phyloP scores from a whole-genome alignment of 352 stramenopile species.

The Globisporangium sylvaticum region DNA sequence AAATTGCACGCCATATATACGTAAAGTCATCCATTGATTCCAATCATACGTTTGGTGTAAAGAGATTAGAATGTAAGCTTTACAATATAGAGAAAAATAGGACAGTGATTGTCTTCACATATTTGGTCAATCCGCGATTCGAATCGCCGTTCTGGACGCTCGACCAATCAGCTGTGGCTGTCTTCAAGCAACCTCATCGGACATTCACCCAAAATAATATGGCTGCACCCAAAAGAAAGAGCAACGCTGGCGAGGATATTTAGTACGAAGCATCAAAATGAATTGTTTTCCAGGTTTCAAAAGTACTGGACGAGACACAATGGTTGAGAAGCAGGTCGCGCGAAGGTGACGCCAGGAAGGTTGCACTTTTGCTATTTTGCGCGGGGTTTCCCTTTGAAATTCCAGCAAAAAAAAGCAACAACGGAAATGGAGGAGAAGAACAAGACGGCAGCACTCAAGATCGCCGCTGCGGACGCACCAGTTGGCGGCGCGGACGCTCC shows the following conservation, averaged over 20 bases:
- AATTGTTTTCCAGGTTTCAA: neutral
- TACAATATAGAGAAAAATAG: neutral
- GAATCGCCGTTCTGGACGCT: neutral
- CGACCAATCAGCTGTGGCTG: neutral
- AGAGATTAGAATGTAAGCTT: neutral
- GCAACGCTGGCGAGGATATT: too few relatives aligned
- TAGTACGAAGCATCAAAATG: too few relatives aligned
- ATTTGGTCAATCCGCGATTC: neutral
- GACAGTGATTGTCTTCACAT: neutral
- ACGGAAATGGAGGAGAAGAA: slow-evolving; percentile 6
- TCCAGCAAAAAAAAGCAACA: slow-evolving; percentile 1
- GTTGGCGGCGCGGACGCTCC: neutral
- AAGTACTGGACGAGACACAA: slow-evolving; percentile 14
- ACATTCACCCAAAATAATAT: neutral
- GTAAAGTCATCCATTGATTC: neutral
- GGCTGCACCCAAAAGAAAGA: neutral
- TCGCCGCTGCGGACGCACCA: neutral
- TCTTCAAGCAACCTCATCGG: neutral
- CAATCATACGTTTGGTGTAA: neutral
- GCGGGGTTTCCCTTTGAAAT: slow-evolving; percentile 9
- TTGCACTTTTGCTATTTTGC: neutral
- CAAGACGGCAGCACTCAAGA: neutral
- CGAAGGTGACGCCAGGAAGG: neutral
- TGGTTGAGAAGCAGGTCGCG: neutral
- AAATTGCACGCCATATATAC: neutral